Conservation (phyloP, 2,329 filamentous ascomycete genomes). For the Colletotrichum ledebouriae region DNA sequence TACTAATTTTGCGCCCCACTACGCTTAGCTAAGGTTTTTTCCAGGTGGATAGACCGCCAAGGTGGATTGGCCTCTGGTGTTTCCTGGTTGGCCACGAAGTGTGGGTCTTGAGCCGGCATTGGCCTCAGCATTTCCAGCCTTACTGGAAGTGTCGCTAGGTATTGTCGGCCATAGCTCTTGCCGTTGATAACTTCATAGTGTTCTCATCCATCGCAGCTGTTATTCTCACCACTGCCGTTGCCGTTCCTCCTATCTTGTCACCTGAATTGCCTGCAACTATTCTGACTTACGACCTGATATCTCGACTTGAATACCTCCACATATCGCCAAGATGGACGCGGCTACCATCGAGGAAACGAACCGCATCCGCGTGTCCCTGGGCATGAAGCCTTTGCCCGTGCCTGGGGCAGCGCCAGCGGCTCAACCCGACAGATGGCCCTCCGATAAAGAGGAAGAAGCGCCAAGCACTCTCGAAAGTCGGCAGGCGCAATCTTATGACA, state of each 20-base stretch:
- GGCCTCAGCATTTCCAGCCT: conserved; percentile 21
- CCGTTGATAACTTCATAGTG: background rate
- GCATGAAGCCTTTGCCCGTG: conserved; percentile 89
- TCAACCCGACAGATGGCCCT: conserved; percentile 55
- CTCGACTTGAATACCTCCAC: background rate
- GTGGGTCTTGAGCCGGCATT: conserved; percentile 13
- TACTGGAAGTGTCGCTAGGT: conserved; percentile 2
- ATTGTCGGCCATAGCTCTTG: background rate
- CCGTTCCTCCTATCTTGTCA: too few relatives aligned
- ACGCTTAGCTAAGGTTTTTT: conserved; percentile 31
- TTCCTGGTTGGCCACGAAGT: conserved; percentile 40
- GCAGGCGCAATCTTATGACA: conserved; percentile 79
- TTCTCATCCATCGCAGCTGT: too few relatives aligned
- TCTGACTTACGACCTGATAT: background rate
- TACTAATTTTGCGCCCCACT: conserved; percentile 37
- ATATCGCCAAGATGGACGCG: conserved; percentile 65
- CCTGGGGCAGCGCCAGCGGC: conserved; percentile 70
- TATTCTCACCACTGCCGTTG: too few relatives aligned
- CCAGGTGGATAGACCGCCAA: background rate
- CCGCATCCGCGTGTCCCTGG: conserved; percentile 88
- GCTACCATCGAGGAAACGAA: conserved; percentile 94
- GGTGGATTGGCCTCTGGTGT: conserved; percentile 25
- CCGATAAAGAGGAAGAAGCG: conserved; percentile 74
- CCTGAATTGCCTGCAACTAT: background rate
- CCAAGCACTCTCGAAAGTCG: conserved; percentile 88